Base-by-base conservation (phyloP, 2,329 filamentous ascomycete species). In the Pezicula carpinea region DNA sequence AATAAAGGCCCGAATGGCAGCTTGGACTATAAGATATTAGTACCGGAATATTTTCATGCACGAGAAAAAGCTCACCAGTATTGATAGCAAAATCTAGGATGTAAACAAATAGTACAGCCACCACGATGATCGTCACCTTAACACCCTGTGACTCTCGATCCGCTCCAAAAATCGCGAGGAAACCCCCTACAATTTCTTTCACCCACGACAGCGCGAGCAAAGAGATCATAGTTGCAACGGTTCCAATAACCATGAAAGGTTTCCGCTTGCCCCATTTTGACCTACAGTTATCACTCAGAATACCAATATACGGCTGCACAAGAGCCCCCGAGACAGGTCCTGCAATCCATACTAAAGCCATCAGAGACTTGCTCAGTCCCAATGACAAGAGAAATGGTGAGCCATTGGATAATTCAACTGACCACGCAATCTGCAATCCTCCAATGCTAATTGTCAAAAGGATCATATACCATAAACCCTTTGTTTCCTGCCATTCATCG, bases 31-130 rank as follows among this genome's bases (percentile, higher is more conserved):
- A 44, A 44, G 10, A 22, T 26, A 19, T 60, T 48, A 60, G 42
- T 22, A 18, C 4, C n/a, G 19, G 8, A 42, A 36, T 14, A 26
- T 18, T 15, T 29, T 11, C 13, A 19, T 35, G n/a, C 10, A 40
- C 31, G 7, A n/a, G 6, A 11, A 8, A 7, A 43, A 50, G 66
- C 74, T 58, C 69, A 87, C 83, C 85, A 47, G 91, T 93, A 68
- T 97, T 97, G 71, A 97, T 93, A 59, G 91, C 83, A 66, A 97
- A 93, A 65, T 97, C 92, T 43, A 97, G 77, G 42, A 93, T 75
- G 67, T 95, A 97, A 59, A 97, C 87, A 70, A 90, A 85, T 23
- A 90, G 63, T 5, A 96, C 89, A 6, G 92, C 92, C 48, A 89
- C 76, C 26, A 89, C 71, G 55, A 96, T 92, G 40, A 87, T 79